These are phyloP conservation scores for Aspergillus diversus DNA, from an alignment of 495 filamentous ascomycete species.

Conservation along the genomic window DNA sequence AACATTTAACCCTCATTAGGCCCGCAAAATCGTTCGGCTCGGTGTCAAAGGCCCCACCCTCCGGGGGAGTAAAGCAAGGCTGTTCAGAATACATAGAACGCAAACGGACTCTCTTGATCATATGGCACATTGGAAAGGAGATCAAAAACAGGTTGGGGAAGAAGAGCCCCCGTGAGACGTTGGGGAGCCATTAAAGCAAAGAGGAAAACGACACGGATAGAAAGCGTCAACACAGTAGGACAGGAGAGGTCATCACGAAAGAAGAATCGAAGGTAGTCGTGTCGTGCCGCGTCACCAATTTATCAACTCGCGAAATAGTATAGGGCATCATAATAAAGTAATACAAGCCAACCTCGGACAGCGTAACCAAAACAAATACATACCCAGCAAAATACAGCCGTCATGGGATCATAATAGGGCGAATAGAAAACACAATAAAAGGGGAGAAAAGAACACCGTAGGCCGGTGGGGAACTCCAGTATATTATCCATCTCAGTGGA, in stretches of 20 bases:
- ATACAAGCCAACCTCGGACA: conserved; percentile 16
- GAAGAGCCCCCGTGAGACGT: neutral
- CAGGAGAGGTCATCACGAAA: conserved; percentile 4
- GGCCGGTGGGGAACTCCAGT: neutral
- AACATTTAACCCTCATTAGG: neutral
- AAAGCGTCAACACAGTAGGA: neutral
- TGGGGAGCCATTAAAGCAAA: neutral
- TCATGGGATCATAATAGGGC: neutral
- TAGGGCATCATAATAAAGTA: conserved; percentile 10
- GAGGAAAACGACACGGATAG: conserved; percentile 8
- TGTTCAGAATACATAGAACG: conserved; percentile 9
- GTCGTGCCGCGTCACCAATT: conserved; percentile 16
- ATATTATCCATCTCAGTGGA: neutral
- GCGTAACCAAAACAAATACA: conserved; percentile 6
- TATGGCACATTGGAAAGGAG: conserved; percentile 9
- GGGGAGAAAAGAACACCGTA: neutral
- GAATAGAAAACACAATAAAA: neutral
- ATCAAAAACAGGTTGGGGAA: neutral
- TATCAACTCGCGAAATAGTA: conserved; percentile 16
- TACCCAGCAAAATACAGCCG: neutral
- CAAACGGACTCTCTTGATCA: neutral
- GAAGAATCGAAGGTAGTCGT: neutral
- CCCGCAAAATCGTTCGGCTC: neutral
- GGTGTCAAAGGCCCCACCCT: conserved; percentile 4
- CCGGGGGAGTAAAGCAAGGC: neutral